Conservation (phyloP, 306 rosid species). For the Gleditsia sinensis region DNA sequence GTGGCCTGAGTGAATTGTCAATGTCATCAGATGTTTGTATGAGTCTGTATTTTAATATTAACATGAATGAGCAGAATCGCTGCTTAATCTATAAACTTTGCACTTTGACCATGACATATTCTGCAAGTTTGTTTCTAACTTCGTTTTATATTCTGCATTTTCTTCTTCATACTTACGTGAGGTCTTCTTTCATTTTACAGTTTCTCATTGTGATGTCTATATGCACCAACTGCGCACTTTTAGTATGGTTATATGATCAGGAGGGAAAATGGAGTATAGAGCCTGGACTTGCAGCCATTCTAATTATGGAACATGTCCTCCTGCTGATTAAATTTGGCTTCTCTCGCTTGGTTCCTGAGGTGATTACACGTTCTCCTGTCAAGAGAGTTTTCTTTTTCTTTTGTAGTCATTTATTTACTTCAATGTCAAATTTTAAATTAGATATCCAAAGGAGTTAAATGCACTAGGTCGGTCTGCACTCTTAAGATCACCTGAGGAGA, state of each 20-base stretch:
- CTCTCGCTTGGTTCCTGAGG: constrained; percentile 93
- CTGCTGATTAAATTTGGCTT: constrained; percentile 83
- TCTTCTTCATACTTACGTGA: constrained; percentile 25
- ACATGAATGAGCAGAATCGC: neutral
- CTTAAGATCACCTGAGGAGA: too few relatives aligned
- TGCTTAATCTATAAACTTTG: neutral
- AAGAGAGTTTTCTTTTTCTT: neutral
- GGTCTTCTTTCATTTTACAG: constrained; percentile 47
- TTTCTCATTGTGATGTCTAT: constrained; percentile 80
- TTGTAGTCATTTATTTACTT: constrained; percentile 6
- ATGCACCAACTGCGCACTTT: constrained; percentile 94
- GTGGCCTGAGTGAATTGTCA: too few relatives aligned
- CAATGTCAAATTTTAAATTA: neutral
- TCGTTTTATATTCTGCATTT: constrained; percentile 7
- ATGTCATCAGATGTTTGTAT: neutral
- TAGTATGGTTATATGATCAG: constrained; percentile 87
- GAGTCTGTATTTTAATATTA: neutral
- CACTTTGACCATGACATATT: neutral
- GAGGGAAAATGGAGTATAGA: constrained; percentile 96
- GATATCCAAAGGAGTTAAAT: too few relatives aligned
- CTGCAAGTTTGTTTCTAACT: neutral
- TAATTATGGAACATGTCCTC: constrained; percentile 88
- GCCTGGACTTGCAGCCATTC: constrained; percentile 93
- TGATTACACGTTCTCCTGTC: constrained; percentile 25
- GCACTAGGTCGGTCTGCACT: too few relatives aligned